Evolutionary conservation across 192 early-diverging fungal species (phyloP).

Genomic region (Backusella tuberculispora): DNA sequence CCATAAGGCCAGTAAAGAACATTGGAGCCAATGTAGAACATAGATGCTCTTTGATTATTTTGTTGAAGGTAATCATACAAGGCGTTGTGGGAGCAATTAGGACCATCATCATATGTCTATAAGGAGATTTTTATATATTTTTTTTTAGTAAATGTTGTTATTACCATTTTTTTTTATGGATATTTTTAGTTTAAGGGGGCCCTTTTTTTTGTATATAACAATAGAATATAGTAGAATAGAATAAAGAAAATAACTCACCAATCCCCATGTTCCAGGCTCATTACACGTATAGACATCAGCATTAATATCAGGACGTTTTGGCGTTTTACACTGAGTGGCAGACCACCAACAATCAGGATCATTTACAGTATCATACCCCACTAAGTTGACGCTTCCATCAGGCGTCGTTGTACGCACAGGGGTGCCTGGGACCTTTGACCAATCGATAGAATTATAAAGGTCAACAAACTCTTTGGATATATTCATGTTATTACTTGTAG

Average conservation of each 20-base stretch:
- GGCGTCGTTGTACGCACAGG: constrained; percentile 29
- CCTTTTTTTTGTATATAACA: neutral
- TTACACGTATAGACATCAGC: constrained; percentile 46
- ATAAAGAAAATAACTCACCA: constrained; percentile 5
- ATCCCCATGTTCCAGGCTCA: constrained; percentile 49
- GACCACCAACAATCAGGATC: constrained; percentile 53
- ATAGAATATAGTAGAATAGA: neutral
- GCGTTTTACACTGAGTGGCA: constrained; percentile 43
- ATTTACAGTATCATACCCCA: constrained; percentile 15
- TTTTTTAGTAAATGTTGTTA: constrained; percentile 8
- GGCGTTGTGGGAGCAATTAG: constrained; percentile 48
- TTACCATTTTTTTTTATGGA: neutral
- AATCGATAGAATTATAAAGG: constrained; percentile 51
- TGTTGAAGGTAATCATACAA: constrained; percentile 49
- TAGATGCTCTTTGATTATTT: constrained; percentile 58
- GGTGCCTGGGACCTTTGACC: constrained; percentile 43
- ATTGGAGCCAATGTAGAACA: constrained; percentile 67
- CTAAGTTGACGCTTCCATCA: constrained; percentile 32
- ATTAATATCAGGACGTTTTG: constrained; percentile 31
- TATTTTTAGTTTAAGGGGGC: neutral
- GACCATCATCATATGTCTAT: constrained; percentile 69
- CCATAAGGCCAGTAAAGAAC: constrained; percentile 51
- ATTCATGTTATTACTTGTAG: constrained; percentile 38
- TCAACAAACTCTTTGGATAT: constrained; percentile 41
- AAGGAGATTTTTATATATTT: neutral